A percentile compares a stretch with the other conserved stretches of the same genome.
phyloP scores from a whole-genome alignment of 495 filamentous ascomycete genomes.

The Cercophora scortea region DNA sequence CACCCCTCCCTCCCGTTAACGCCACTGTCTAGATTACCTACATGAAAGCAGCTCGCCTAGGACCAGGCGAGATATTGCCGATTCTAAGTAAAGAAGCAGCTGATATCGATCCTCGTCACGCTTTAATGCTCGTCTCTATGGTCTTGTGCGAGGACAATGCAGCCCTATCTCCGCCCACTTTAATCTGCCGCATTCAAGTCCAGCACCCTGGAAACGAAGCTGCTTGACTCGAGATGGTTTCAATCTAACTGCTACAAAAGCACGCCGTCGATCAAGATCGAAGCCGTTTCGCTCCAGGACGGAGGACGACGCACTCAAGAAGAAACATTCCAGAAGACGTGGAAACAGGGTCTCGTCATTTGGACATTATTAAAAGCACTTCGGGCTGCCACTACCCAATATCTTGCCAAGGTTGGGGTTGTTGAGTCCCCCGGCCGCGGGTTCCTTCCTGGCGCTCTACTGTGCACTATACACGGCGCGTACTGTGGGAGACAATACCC shows the following conservation, averaged over 20 bases:
- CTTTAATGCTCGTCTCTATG: not conserved
- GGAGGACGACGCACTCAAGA: constrained; percentile 1
- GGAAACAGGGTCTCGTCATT: constrained; percentile 4
- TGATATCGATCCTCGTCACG: constrained; percentile 12
- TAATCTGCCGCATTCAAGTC: constrained; percentile 7
- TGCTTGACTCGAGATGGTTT: constrained; percentile 4
- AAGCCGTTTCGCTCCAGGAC: constrained; percentile 4
- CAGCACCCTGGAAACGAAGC: constrained; percentile 8
- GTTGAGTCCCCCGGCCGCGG: not conserved
- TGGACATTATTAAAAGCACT: constrained; percentile 9
- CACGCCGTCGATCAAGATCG: constrained; percentile 7
- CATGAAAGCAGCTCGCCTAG: constrained; percentile 5
- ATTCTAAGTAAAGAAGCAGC: constrained; percentile 27
- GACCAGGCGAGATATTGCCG: constrained; percentile 7
- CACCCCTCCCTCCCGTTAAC: constrained; percentile 10
- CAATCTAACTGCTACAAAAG: constrained; percentile 25
- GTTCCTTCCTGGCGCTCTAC: too few species aligned
- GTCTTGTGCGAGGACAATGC: constrained; percentile 8
- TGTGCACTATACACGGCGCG: too few species aligned
- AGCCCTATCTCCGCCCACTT: constrained; percentile 19
- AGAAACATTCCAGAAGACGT: constrained; percentile 24
- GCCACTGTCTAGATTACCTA: constrained; percentile 14
- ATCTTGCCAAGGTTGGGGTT: not conserved
- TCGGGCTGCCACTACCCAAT: not conserved
- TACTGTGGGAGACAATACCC: not conserved